Evolutionary conservation across 1,284 basidiomycete genomes (phyloP), one percentile per base, ranked within the genome.

Genomic region (Inonotus obliquus): DNA sequence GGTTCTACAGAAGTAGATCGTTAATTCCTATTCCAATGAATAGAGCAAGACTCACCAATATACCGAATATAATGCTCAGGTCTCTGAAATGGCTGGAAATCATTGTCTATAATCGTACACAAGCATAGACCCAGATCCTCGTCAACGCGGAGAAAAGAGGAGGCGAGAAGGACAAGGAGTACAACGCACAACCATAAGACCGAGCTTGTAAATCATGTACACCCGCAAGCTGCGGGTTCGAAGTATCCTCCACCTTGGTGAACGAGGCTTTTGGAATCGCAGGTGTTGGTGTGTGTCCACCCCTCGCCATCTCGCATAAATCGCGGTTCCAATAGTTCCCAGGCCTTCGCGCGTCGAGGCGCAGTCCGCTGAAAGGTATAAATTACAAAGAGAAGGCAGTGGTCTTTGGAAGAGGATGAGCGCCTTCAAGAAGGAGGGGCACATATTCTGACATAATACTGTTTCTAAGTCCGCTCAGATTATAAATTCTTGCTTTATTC

Each of bases 41-140:
- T 23, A 49, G 35, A 25, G 19, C 19, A 25, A 21, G 9, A 71
- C 82, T 53, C 68, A 93, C 92, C 92, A 67, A 96, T 91, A 72
- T 96, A 86, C 52, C 93, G 87, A 71, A 96, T 91, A 72, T 97
- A 96, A 69, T 93, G 85, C 58, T 92, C 90, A 5, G 93, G 92
- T 66, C 86, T 78, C 65, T 78, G 77, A 71, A 91, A 94, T 49
- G 89, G 83, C 21, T 85, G 83, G 68, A 85, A 85, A 69, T 94
- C 88, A 70, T 94, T 94, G 75, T 89, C 92, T 93, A 23, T 19
- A 39, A 29, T 32, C 65, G 41, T 14, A 44, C 11, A 44, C 41
- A 45, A 41, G 67, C 54, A 21, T 58, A 47, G 23, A 49, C 9
- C 25, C 47, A 37, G 13, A 4, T 25, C 10, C 54, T 13, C 41